These are phyloP conservation scores for Kwoniella botswanensis DNA, from an alignment of 768 basidiomycete genomes.

Conservation along the genomic window DNA sequence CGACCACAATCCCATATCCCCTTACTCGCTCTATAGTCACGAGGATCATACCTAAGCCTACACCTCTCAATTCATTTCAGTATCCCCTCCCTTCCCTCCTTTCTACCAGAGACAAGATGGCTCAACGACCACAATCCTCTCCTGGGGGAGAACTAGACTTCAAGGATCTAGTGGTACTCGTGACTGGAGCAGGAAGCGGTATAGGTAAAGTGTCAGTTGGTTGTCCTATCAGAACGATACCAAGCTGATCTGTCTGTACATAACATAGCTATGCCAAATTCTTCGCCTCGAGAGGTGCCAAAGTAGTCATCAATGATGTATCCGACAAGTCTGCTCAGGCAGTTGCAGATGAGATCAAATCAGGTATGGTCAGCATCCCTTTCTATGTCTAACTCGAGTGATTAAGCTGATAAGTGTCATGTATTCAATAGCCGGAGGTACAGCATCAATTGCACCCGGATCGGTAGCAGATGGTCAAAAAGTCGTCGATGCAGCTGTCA, in stretches of 20 bases:
- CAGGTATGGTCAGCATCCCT: too few relatives aligned
- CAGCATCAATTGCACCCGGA: slow-evolving; percentile 83
- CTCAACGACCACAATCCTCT: slow-evolving; percentile 12
- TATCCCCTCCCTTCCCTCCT: background rate
- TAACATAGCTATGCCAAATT: slow-evolving; percentile 78
- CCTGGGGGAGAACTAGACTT: slow-evolving; percentile 37
- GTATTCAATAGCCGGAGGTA: slow-evolving; percentile 72
- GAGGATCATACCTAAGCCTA: background rate
- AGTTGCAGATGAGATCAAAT: slow-evolving; percentile 85
- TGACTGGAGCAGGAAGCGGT: slow-evolving; percentile 96
- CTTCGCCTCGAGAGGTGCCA: slow-evolving; percentile 91
- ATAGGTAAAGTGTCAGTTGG: slow-evolving; percentile 81
- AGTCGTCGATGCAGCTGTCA: slow-evolving; percentile 82
- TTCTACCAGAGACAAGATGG: slow-evolving; percentile 1
- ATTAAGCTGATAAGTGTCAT: background rate
- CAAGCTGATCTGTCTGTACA: background rate
- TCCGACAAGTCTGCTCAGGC: slow-evolving; percentile 84
- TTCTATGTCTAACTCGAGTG: too few relatives aligned
- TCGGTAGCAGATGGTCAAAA: slow-evolving; percentile 84
- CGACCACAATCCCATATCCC: background rate
- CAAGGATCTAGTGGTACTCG: slow-evolving; percentile 70
- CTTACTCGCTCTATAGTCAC: background rate
- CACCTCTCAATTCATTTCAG: background rate
- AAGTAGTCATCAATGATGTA: slow-evolving; percentile 94
- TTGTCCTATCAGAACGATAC: background rate